Evolutionary conservation across 805 yeast species (phyloP), one percentile per base, ranked within the genome.

Genomic region (Nematodospora valgi): DNA sequence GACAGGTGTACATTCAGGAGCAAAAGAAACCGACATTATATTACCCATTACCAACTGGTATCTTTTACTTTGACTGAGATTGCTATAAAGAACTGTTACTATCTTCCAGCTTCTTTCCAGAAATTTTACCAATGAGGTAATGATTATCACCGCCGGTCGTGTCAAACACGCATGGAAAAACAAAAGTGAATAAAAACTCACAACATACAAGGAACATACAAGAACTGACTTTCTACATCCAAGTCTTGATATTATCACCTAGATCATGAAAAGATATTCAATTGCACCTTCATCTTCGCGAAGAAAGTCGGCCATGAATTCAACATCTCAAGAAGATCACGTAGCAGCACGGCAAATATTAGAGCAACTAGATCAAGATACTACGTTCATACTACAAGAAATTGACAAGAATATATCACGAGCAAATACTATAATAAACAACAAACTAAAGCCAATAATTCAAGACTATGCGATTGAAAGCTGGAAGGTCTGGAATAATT

Each of bases 1-100:
- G 39, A 82, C 75, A 23, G 78, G 84, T 15, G 95, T 86, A 62
- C 98, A 93, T 64, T 93, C 98, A 17, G 97, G 96, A 23, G 98
- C 98, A 70, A 93, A 85, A 41, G 96, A 87, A 8, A 57, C 67
- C 5, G 95, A 67, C 72, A 68, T 66, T 34, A 52, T 56, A 44
- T 63, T 67, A 35, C 72, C 73, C 73, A 68, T 68, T n/a, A 30
- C 34, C 32, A 15, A 13, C 15, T n/a, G 27, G 13, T 9, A 7
- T 24, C n/a, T n/a, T n/a, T n/a, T n/a, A n/a, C n/a, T n/a, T n/a
- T n/a, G n/a, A n/a, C n/a, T n/a, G n/a, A n/a, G n/a, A n/a, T n/a
- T n/a, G n/a, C n/a, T n/a, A n/a, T n/a, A n/a, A n/a, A n/a, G n/a
- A n/a, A n/a, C n/a, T n/a, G n/a, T n/a, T n/a, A n/a, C n/a, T n/a